Conservation (phyloP, 192 early-diverging fungal species). For the Funneliformis mosseae region DNA sequence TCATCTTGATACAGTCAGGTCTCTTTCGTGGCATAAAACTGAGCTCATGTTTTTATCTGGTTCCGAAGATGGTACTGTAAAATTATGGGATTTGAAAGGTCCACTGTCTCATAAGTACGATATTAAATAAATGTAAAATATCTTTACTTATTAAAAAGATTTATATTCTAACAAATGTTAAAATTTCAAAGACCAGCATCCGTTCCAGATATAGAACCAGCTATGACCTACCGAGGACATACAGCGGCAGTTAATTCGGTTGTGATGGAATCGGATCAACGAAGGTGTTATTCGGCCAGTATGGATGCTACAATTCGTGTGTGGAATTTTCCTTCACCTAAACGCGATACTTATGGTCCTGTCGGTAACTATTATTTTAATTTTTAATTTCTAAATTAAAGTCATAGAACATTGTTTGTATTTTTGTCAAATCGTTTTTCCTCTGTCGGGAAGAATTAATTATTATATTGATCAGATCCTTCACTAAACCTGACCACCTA, state of each 20-base stretch:
- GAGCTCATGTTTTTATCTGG: slow-evolving; percentile 64
- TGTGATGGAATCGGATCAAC: slow-evolving; percentile 61
- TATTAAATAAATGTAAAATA: background rate
- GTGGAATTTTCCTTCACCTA: slow-evolving; percentile 62
- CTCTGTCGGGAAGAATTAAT: slow-evolving; percentile 11
- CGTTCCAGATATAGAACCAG: slow-evolving; percentile 61
- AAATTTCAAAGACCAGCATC: background rate
- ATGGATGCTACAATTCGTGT: slow-evolving; percentile 71
- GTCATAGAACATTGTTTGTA: background rate
- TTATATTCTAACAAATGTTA: background rate
- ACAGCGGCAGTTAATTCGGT: slow-evolving; percentile 65
- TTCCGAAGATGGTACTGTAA: slow-evolving; percentile 81
- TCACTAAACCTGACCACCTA: slow-evolving; percentile 60
- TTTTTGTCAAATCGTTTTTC: background rate
- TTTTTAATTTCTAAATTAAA: background rate
- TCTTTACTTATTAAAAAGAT: background rate
- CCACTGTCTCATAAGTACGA: slow-evolving; percentile 44
- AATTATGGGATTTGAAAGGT: slow-evolving; percentile 71
- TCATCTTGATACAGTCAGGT: slow-evolving; percentile 71
- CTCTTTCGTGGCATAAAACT: slow-evolving; percentile 60
- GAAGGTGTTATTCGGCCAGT: slow-evolving; percentile 69
- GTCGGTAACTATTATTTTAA: slow-evolving; percentile 42
- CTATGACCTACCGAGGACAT: slow-evolving; percentile 80
- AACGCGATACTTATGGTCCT: slow-evolving; percentile 57
- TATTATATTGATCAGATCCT: slow-evolving; percentile 42